Conservation (phyloP, 2,329 filamentous ascomycete species). For the Ambrosiella xylebori region DNA sequence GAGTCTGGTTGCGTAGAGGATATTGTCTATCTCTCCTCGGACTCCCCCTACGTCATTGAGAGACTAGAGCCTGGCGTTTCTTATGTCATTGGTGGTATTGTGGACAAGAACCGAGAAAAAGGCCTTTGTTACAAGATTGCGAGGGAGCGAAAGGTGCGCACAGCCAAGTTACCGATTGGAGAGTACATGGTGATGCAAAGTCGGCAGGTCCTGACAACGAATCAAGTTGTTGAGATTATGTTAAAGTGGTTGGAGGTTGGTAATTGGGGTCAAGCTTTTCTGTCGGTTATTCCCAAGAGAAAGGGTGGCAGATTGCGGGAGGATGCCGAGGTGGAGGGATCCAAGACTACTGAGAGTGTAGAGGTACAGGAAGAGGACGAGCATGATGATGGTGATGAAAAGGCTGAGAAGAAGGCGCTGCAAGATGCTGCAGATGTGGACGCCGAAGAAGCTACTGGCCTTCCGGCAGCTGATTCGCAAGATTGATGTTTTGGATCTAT, state of each 20-base stretch:
- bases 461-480: too few species aligned
- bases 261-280: constrained; percentile 82
- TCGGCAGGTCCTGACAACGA: constrained; percentile 73
- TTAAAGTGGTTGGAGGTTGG: constrained; percentile 75
- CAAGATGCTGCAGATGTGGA: constrained; percentile 9
- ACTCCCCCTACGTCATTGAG: constrained; percentile 72
- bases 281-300: constrained; percentile 72
- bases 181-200: constrained; percentile 85
- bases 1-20: constrained; percentile 21
- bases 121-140: constrained; percentile 80
- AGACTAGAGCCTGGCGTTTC: constrained; percentile 73
- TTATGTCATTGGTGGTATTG: constrained; percentile 85
- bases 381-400: constrained; percentile 5
- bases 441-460: background rate
- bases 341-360: constrained; percentile 15
- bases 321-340: constrained; percentile 12
- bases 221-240: constrained; percentile 96
- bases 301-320: constrained; percentile 59
- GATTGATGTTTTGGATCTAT: too few species aligned
- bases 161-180: constrained; percentile 85
- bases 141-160: constrained; percentile 56
- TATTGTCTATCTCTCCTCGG: constrained; percentile 77
- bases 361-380: constrained; percentile 19
- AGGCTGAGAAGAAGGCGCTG: constrained; percentile 5
- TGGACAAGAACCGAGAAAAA: constrained; percentile 94